phyloP scores from a whole-genome alignment of 148 eudicot species.

The Chenopodium quinoa region DNA sequence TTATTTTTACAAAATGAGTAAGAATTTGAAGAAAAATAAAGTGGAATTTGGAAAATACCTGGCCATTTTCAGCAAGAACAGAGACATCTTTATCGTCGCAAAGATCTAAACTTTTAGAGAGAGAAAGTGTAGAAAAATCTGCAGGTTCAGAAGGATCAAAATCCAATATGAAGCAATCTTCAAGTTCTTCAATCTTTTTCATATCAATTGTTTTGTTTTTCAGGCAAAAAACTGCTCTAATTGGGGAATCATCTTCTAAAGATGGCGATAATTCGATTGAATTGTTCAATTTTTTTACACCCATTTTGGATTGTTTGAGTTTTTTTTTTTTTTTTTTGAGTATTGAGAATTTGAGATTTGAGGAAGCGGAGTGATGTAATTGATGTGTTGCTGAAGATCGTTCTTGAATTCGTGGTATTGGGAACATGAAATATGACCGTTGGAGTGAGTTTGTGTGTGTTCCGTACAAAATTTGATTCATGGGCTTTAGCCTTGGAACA shows the following conservation, averaged over 20 bases:
- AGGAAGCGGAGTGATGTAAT: not conserved
- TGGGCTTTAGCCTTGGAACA: too few species aligned
- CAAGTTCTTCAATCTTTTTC: constrained; percentile 42
- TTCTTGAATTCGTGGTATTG: not conserved
- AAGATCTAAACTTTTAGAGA: constrained; percentile 6
- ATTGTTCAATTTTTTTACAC: not conserved
- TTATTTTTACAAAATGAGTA: not conserved
- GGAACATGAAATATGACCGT: constrained; percentile 25
- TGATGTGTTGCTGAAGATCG: not conserved
- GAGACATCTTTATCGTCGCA: constrained; percentile 26
- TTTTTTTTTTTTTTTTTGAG: not conserved
- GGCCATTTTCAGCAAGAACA: constrained; percentile 32
- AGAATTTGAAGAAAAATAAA: not conserved
- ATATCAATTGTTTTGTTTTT: constrained; percentile 33
- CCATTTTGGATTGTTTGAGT: constrained; percentile 21
- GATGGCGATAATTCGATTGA: not conserved
- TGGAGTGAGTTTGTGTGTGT: not conserved
- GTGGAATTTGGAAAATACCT: constrained; percentile 18
- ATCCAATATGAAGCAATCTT: constrained; percentile 69
- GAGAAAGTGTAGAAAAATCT: not conserved
- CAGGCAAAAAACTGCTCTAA: constrained; percentile 37
- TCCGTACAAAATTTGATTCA: not conserved
- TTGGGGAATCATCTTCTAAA: constrained; percentile 30
- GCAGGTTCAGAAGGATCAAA: constrained; percentile 38
- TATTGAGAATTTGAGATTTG: not conserved